Evolutionary conservation across 139 green algal species (phyloP).

Genomic region (Coelastrella sp.): DNA sequence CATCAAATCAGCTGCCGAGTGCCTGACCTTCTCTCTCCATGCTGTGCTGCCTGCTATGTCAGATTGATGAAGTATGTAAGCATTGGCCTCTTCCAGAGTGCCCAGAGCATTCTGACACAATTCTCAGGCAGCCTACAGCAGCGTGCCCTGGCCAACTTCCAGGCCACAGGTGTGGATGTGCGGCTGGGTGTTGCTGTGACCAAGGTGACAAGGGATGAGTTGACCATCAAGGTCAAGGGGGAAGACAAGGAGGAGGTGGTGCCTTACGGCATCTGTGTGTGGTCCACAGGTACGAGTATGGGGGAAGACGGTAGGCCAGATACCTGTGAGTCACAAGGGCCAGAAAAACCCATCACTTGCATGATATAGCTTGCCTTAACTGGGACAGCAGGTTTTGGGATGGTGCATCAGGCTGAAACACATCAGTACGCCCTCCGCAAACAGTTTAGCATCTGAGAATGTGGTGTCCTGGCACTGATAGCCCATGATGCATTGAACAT

Average conservation of each 20-base stretch:
- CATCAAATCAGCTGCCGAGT: background rate
- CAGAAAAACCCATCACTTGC: too few relatives aligned
- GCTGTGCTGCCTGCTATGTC: background rate
- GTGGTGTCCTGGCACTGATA: background rate
- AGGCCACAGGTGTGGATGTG: slow-evolving; percentile 58
- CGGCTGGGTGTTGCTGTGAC: slow-evolving; percentile 60
- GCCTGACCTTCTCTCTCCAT: background rate
- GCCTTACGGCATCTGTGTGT: slow-evolving; percentile 72
- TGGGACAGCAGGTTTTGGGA: too few relatives aligned
- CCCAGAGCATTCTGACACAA: slow-evolving; percentile 66
- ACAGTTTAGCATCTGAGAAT: too few relatives aligned
- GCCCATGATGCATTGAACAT: background rate
- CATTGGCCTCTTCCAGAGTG: slow-evolving; percentile 70
- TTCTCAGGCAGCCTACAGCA: slow-evolving; percentile 64
- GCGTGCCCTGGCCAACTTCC: slow-evolving; percentile 64
- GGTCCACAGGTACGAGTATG: slow-evolving; percentile 57
- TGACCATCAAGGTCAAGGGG: slow-evolving; percentile 36
- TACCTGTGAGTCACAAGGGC: too few relatives aligned
- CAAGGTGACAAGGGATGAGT: slow-evolving; percentile 48
- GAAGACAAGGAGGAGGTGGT: slow-evolving; percentile 51
- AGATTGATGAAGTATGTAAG: slow-evolving; percentile 68
- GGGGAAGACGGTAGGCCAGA: too few relatives aligned
- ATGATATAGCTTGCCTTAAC: too few relatives aligned
- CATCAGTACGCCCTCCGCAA: background rate
- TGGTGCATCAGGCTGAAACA: background rate